Evolutionary conservation across 345 rosid species (phyloP).

Genomic region (Eucalyptus shirleyi): DNA sequence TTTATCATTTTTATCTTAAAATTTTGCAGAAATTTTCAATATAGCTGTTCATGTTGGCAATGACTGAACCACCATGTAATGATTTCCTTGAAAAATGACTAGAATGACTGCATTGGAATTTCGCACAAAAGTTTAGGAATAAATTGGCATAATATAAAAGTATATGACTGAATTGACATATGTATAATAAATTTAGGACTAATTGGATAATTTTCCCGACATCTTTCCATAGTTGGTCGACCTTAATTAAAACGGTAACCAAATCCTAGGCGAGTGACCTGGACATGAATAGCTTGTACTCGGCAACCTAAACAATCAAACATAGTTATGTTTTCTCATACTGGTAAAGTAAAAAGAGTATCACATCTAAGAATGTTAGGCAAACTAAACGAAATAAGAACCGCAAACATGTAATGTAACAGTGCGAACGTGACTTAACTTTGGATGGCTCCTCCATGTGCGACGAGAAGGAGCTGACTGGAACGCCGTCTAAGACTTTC

Average conservation of each 20-base stretch:
- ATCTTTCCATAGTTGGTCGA: not conserved
- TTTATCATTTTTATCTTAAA: not conserved
- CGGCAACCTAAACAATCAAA: not conserved
- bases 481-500: not conserved
- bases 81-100: not conserved
- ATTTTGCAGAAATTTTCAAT: no score
- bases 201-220: not conserved
- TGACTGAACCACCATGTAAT: rapidly evolving
- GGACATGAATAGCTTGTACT: not conserved
- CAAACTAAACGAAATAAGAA: not conserved
- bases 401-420: not conserved
- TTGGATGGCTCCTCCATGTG: not conserved
- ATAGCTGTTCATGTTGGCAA: rapidly evolving
- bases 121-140: rapidly evolving
- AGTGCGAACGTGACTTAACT: not conserved
- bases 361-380: not conserved
- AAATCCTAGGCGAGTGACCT: not conserved
- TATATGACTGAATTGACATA: rapidly evolving
- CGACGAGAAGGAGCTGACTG: not conserved
- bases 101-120: no score
- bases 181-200: no score
- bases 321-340: not conserved
- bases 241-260: no score
- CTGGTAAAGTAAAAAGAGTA: not conserved
- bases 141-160: no score